Conservation (phyloP, 768 basidiomycete species). For the Termitomyces eurrhizus region DNA sequence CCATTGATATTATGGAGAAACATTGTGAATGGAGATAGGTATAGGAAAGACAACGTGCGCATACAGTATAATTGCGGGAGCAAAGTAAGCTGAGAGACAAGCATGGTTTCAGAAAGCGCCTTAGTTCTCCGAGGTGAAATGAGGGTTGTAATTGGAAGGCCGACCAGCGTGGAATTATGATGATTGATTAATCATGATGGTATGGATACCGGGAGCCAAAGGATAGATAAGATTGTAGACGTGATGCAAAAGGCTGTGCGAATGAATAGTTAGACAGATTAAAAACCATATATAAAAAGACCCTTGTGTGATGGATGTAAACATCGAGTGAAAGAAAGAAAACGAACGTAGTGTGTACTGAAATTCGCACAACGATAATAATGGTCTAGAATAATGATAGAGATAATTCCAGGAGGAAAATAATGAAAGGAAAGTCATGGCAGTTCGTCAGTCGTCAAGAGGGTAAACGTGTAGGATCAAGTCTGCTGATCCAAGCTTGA, state of each 20-base stretch:
- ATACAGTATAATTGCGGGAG: neutral
- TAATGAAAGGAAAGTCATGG: slow-evolving; percentile 5
- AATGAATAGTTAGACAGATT: slow-evolving; percentile 5
- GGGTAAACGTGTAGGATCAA: slow-evolving; percentile 75
- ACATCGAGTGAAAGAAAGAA: slow-evolving; percentile 9
- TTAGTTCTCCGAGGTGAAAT: slow-evolving; percentile 1
- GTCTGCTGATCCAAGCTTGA: slow-evolving; percentile 77
- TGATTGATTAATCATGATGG: slow-evolving; percentile 10
- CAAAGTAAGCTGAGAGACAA: neutral
- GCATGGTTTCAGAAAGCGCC: neutral
- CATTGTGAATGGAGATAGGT: neutral
- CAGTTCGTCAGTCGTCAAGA: slow-evolving; percentile 24
- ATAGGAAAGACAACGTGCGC: neutral
- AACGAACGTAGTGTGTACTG: slow-evolving; percentile 5
- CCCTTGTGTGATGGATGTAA: slow-evolving; percentile 4
- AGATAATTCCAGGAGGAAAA: slow-evolving; percentile 6
- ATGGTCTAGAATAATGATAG: slow-evolving; percentile 5
- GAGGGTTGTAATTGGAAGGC: neutral
- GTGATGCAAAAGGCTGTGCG: slow-evolving; percentile 4
- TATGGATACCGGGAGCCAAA: slow-evolving; percentile 5
- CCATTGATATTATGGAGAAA: neutral
- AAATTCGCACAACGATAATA: slow-evolving; percentile 3
- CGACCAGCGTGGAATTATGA: slow-evolving; percentile 8
- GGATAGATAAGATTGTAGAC: slow-evolving; percentile 3
- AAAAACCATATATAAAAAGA: slow-evolving; percentile 11